phyloP scores from a whole-genome alignment of 208 protist species.

The Leptomonas seymouri region DNA sequence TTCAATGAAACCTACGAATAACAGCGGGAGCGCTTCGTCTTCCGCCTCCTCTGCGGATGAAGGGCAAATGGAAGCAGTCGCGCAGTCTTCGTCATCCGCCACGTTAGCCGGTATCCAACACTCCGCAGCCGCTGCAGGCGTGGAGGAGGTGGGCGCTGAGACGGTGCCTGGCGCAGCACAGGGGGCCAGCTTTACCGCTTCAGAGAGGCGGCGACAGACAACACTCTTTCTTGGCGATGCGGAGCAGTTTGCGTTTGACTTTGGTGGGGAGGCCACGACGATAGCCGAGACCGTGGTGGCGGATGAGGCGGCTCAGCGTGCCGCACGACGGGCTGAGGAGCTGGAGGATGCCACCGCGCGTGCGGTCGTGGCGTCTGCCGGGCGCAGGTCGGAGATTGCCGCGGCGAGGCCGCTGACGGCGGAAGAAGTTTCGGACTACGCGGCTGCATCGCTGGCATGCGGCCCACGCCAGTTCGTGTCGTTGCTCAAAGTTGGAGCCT shows the following conservation, averaged over 20 bases:
- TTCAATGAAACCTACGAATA: too few relatives aligned
- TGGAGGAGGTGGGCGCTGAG: not conserved
- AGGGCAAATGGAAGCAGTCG: not conserved
- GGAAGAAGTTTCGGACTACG: constrained; percentile 32
- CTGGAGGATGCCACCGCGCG: constrained; percentile 25
- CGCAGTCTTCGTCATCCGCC: not conserved
- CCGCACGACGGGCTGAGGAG: constrained; percentile 19
- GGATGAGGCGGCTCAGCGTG: constrained; percentile 19
- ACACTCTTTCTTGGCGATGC: constrained; percentile 73
- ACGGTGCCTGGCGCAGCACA: not conserved
- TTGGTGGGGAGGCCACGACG: constrained; percentile 42
- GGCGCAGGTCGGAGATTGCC: not conserved
- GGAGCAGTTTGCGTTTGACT: constrained; percentile 85
- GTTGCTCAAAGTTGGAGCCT: constrained; percentile 5
- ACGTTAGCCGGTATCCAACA: not conserved
- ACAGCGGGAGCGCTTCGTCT: not conserved
- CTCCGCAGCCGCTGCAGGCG: not conserved
- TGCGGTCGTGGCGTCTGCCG: constrained; percentile 9
- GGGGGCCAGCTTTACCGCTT: constrained; percentile 11
- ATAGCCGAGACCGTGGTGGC: constrained; percentile 21
- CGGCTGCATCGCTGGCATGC: constrained; percentile 15
- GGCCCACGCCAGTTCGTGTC: constrained; percentile 24
- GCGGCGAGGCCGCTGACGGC: constrained; percentile 22
- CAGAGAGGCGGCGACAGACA: constrained; percentile 31
- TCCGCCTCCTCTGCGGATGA: not conserved